A percentile compares a stretch with the other conserved stretches of the same genome.
phyloP scores from a whole-genome alignment of 768 basidiomycete genomes.

The Hysterangium stoloniferum region DNA sequence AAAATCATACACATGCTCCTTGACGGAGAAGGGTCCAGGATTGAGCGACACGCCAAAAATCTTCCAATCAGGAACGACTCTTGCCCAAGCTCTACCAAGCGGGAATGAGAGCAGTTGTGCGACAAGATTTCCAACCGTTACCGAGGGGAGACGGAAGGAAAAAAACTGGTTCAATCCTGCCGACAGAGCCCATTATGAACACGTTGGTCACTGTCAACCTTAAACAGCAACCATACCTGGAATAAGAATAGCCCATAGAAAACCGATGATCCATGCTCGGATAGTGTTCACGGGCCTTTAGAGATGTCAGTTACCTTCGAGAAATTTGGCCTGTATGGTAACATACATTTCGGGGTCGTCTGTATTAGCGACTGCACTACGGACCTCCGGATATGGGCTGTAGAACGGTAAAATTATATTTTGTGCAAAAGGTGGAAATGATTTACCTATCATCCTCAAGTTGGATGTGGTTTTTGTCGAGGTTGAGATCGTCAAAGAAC shows the following conservation, averaged over 20 bases:
- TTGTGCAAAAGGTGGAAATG: neutral
- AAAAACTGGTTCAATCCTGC: conserved; percentile 65
- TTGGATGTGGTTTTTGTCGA: conserved; percentile 39
- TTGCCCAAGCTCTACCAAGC: conserved; percentile 36
- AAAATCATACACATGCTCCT: conserved; percentile 68
- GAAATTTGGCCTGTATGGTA: neutral
- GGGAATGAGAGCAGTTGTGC: conserved; percentile 70
- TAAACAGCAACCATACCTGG: conserved; percentile 27
- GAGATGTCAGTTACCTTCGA: neutral
- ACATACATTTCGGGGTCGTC: conserved; percentile 50
- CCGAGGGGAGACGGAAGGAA: conserved; percentile 67
- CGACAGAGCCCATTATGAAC: conserved; percentile 37
- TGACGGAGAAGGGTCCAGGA: conserved; percentile 70
- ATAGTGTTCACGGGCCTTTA: conserved; percentile 44
- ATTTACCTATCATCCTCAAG: conserved; percentile 26
- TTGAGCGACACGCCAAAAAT: conserved; percentile 59
- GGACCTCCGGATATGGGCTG: conserved; percentile 62
- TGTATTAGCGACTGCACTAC: conserved; percentile 61
- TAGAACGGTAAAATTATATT: conserved; percentile 8
- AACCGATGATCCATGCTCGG: conserved; percentile 66
- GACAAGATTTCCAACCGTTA: conserved; percentile 52
- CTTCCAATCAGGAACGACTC: conserved; percentile 42
- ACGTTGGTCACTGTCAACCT: conserved; percentile 20
- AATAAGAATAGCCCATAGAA: conserved; percentile 59
- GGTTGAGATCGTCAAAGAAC: conserved; percentile 46